phyloP scores from a whole-genome alignment of 2,329 filamentous ascomycete genomes.

The Ophiognomonia clavigignenti-juglandacearum region DNA sequence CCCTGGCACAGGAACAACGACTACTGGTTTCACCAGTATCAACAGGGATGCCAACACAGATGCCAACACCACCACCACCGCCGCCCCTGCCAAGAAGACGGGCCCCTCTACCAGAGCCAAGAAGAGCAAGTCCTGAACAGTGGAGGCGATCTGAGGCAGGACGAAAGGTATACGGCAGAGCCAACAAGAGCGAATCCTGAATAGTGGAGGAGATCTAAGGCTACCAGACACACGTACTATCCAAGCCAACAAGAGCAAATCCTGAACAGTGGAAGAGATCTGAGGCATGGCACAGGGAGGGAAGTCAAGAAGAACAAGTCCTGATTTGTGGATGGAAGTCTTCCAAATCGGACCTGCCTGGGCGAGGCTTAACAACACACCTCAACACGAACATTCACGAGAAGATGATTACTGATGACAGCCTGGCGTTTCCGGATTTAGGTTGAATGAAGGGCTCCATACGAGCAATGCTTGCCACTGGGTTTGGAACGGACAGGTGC shows the following conservation, averaged over 20 bases:
- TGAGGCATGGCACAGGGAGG: not conserved
- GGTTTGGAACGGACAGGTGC: not conserved
- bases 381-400: not conserved
- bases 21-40: too few relatives aligned
- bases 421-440: slow-evolving; percentile 10
- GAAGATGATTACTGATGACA: slow-evolving; percentile 10
- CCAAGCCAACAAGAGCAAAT: not conserved
- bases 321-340: not conserved
- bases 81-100: slow-evolving; percentile 3
- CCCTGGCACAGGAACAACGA: too few relatives aligned
- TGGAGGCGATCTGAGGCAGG: not conserved
- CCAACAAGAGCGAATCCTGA: slow-evolving; percentile 1
- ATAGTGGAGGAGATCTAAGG: not conserved
- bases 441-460: not conserved
- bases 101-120: slow-evolving; percentile 9
- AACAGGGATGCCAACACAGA: not conserved
- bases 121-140: not conserved
- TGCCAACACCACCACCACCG: not conserved
- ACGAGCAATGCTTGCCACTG: too few relatives aligned
- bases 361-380: too few relatives aligned
- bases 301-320: not conserved
- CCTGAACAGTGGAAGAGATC: not conserved
- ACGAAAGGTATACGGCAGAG: not conserved
- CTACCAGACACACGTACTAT: not conserved
- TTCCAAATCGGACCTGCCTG: too few relatives aligned